Evolutionary conservation across 2,329 filamentous ascomycete genomes (phyloP), one percentile per base, ranked within the genome.

Genomic region (Bipolaris bicolor): DNA sequence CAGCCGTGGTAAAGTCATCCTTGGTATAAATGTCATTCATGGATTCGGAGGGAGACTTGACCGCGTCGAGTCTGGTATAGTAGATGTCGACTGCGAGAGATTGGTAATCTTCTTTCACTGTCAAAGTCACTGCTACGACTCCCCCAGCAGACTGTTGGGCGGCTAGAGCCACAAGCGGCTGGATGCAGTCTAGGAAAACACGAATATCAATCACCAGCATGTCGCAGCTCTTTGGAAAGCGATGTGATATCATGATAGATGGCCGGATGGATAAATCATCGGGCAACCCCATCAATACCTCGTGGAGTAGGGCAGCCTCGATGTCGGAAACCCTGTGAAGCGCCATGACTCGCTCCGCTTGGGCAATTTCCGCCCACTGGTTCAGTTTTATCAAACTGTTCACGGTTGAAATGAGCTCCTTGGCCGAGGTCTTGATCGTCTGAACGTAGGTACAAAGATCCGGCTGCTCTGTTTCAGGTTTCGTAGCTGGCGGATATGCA

Each of bases 21-120:
- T 81, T 81, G 39, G 81, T 79, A 18, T 81, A 81, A 0, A 78
- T 66, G 3, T 78, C 69, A 26, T 81, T 82, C 3, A 82, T 79
- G 2, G 77, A 75, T 3, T 67, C 20, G 3, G 77, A 74, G 6
- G 80, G 64, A 3, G 71, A 62, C 1, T 58, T 47, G 1, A 58
- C 57, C n/a, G 81, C 79, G 1, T 79, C 79, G 3, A 73, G 63
- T 0, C 79, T 80, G 1, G 74, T 80, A 41, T 82, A 80, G 40
- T 77, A 63, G 1, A 82, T 58, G 39, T 82, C 79, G n/a, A 80
- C 71, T 3, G 67, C 61, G 0, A 80, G 63, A 0, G 64, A 62
- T 3, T 68, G 66, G 7, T 63, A 67, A 15, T 78, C 74, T 2
- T 72, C 50, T 0, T 50, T 57, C 2, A 76, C 55, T 0, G 74